Conservation (phyloP, 306 rosid genomes). For the Hippophae tibetana region DNA sequence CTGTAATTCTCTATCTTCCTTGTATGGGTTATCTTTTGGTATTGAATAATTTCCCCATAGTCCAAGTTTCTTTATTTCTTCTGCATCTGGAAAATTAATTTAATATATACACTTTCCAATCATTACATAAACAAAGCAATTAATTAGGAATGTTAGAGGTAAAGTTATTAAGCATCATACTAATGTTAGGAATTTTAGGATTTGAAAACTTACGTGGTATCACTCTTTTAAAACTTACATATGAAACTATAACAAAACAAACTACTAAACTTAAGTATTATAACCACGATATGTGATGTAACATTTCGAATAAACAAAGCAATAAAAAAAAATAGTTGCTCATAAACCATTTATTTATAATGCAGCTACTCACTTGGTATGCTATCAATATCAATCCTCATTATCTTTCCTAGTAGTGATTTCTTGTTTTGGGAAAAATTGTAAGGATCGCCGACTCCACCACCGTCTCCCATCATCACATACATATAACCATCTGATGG, state of each 20-base stretch:
- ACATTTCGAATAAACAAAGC: too few relatives aligned
- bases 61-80: conserved; percentile 48
- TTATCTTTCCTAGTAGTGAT: conserved; percentile 87
- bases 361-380: conserved; percentile 50
- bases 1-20: conserved; percentile 45
- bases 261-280: too few relatives aligned
- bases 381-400: conserved; percentile 82
- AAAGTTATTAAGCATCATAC: too few relatives aligned
- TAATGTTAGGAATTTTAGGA: too few relatives aligned
- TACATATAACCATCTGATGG: conserved; percentile 76
- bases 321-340: not conserved
- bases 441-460: conserved; percentile 71
- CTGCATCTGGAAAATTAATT: conserved; percentile 39
- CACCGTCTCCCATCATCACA: conserved; percentile 92
- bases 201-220: too few relatives aligned
- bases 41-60: conserved; percentile 91
- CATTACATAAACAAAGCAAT: too few relatives aligned
- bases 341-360: not conserved
- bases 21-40: conserved; percentile 79
- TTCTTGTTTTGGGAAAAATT: conserved; percentile 89
- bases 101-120: too few relatives aligned
- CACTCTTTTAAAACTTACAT: too few relatives aligned
- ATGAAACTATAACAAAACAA: too few relatives aligned
- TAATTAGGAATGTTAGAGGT: too few relatives aligned
- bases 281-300: too few relatives aligned